Evolutionary conservation across 1,284 basidiomycete genomes (phyloP).

Genomic region (Irpex rosettiformis): DNA sequence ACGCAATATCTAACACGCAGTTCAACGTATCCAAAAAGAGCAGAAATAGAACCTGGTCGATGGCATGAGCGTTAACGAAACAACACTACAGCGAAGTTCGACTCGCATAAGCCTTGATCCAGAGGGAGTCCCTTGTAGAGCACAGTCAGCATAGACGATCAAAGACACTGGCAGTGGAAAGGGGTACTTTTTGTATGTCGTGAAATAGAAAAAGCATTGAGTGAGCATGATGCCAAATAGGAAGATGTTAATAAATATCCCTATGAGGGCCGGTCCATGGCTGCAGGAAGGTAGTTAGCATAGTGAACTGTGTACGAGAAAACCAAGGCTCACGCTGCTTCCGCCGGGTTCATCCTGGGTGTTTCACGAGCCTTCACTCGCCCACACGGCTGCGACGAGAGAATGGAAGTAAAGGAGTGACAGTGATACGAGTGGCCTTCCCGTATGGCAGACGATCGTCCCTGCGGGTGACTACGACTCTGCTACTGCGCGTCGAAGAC

Average conservation of each 20-base stretch:
- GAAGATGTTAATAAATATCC: conserved; percentile 17
- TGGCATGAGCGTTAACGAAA: background rate
- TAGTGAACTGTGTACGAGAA: background rate
- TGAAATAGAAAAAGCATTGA: conserved; percentile 19
- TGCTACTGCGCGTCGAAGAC: background rate
- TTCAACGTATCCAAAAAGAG: conserved; percentile 30
- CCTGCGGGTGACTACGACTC: background rate
- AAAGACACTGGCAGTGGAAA: background rate
- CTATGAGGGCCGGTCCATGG: conserved; percentile 18
- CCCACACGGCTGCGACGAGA: background rate
- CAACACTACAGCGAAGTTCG: background rate
- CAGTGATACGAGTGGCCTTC: background rate
- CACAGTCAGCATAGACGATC: background rate
- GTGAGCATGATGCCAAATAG: conserved; percentile 21
- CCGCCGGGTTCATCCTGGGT: conserved; percentile 10
- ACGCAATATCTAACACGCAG: conserved; percentile 27
- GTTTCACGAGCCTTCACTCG: background rate
- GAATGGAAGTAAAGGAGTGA: background rate
- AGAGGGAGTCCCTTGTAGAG: conserved; percentile 15
- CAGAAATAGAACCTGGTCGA: conserved; percentile 20
- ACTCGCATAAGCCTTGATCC: conserved; percentile 19
- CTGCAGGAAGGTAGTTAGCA: conserved; percentile 4
- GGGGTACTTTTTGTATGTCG: conserved; percentile 18
- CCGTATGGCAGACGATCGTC: background rate
- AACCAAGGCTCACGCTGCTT: conserved; percentile 8